Percentiles rank a stretch among this genome's conserved stretches.
Conservation (phyloP, 805 yeast species). For the Wickerhamomyces tratensis region DNA sequence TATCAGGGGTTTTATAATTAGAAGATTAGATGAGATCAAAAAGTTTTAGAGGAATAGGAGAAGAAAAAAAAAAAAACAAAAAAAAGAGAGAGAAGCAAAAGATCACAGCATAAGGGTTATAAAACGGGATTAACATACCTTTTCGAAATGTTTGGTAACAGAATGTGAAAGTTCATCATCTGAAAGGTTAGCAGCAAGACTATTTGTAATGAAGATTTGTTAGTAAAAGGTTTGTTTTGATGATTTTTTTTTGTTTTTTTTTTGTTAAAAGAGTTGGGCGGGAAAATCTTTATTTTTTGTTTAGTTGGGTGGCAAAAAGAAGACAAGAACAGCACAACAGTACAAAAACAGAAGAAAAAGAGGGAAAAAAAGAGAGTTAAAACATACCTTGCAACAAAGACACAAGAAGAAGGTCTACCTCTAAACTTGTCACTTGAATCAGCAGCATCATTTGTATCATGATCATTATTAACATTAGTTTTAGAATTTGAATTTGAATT, state of each 20-base stretch:
- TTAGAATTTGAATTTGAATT: not conserved
- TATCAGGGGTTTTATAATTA: no score
- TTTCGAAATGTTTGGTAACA: constrained; percentile 56
- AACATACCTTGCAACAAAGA: constrained; percentile 60
- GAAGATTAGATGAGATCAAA: no score
- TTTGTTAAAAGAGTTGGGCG: not conserved
- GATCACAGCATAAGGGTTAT: no score
- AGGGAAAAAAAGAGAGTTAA: not conserved
- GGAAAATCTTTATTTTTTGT: no score
- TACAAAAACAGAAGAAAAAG: not conserved
- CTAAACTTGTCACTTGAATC: constrained; percentile 14
- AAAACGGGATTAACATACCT: constrained; percentile 11
- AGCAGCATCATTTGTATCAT: no score
- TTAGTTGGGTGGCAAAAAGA: not conserved
- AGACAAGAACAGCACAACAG: no score
- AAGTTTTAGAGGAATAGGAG: no score
- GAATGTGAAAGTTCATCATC: constrained; percentile 69
- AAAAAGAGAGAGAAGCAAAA: no score
- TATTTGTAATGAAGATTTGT: constrained; percentile 8
- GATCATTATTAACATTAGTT: not conserved
- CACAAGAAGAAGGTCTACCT: constrained; percentile 78
- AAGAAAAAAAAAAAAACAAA: no score
- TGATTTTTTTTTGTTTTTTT: no score
- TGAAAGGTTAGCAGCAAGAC: constrained; percentile 51
- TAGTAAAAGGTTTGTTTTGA: not conserved